These are phyloP conservation scores for Pseudocercospora macadamiae DNA, from an alignment of 2,329 filamentous ascomycete genomes.

Conservation along the genomic window DNA sequence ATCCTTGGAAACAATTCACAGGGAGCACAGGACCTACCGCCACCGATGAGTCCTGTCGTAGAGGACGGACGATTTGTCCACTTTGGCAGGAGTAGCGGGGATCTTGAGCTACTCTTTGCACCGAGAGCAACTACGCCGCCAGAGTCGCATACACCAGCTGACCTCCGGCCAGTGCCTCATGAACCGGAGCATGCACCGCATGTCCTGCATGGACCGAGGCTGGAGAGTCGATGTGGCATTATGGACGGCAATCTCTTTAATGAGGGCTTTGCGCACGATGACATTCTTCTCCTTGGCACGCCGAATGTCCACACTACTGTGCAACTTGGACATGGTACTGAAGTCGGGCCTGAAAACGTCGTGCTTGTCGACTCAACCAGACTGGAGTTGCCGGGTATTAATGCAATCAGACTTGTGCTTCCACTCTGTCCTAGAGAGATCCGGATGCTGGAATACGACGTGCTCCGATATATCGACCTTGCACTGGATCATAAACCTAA, in stretches of 20 bases:
- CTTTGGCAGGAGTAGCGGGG: too few relatives aligned
- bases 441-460: constrained; percentile 6
- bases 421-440: constrained; percentile 15
- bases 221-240: constrained; percentile 13
- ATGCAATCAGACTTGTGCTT: constrained; percentile 12
- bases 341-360: background rate
- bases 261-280: background rate
- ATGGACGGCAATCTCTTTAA: constrained; percentile 9
- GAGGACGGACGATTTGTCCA: background rate
- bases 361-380: background rate
- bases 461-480: constrained; percentile 8
- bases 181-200: constrained; percentile 10
- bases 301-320: constrained; percentile 2
- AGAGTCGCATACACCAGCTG: background rate
- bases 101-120: too few relatives aligned
- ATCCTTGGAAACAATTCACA: background rate
- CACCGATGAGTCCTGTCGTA: background rate
- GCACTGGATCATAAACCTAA: background rate
- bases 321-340: constrained; percentile 9
- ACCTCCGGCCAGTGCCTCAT: background rate
- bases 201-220: constrained; percentile 13
- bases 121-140: background rate
- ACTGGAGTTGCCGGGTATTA: constrained; percentile 10
- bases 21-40: background rate
- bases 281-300: background rate